Evolutionary conservation across 169 alveolate species (phyloP), one percentile per base, ranked within the genome.

Genomic region (Eimeria maxima): DNA sequence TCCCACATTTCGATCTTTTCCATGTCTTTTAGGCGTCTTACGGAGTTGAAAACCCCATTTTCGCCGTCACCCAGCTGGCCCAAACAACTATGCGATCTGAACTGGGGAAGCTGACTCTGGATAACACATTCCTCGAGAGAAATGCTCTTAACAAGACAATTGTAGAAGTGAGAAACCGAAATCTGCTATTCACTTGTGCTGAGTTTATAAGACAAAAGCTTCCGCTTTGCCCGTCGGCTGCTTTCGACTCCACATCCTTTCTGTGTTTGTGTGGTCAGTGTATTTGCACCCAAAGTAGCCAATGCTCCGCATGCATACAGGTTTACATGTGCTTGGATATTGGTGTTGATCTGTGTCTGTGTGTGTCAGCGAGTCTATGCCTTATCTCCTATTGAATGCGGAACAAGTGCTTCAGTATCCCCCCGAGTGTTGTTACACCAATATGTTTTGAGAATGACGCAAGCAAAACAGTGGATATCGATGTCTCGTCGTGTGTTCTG

Each of bases 11-110:
- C n/a, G 18, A 67, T 44, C 44, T 3, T 4, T 4, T n/a, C 76
- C 44, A 2, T 6, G 13, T 42, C 6, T 76, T 60, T 5, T 97
- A 97, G 96, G 99, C 99, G 20, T 98, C 99, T 6, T 99, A 99
- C 93, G 99, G 99, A 29, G 99, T 99, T 50, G 99, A 98, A 65
- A 98, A 98, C 91, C 99, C 99, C n/a, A 96, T 98, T 53, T 96
- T 96, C 94, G 99, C 99, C 8, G 98, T 99, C 80, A 98, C 98
- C 38, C 99, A 95, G 83, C 97, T 99, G 89, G 99, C 99, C 11
- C 98, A 99, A 96, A 98, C 99, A n/a, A 98, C 99, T 24, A 99
- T 99, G 99, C 97, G 99, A 87, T 98, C 99, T 55, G 99, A 99
- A 90, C 97, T 99, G 86, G 99, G 99, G 65, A 99, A 99, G 95